A percentile compares a stretch with the other conserved stretches of the same genome.
Conservation (phyloP, 176 grass and related monocot genomes). For the Otatea glauca region DNA sequence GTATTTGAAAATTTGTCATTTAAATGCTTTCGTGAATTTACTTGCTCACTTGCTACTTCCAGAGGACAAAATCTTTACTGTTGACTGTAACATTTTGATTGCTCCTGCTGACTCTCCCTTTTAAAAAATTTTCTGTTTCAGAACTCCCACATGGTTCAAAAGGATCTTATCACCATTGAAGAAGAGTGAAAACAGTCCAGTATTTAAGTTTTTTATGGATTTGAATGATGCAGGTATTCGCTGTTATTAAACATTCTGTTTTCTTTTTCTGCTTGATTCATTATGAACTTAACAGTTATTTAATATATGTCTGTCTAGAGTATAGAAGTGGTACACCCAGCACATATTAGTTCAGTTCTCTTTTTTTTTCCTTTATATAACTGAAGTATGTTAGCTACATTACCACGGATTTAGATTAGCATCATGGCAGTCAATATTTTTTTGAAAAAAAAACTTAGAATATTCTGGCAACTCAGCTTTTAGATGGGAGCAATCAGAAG, state of each 20-base stretch:
- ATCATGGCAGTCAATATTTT: neutral
- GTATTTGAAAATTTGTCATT: neutral
- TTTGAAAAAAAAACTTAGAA: conserved; percentile 8
- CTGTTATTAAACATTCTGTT: neutral
- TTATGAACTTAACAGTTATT: too few species aligned
- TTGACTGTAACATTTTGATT: conserved; percentile 2
- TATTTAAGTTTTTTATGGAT: conserved; percentile 99
- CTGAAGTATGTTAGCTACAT: neutral
- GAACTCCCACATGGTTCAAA: conserved; percentile 79
- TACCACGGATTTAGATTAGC: neutral
- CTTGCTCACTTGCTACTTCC: neutral
- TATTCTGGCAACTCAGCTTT: neutral
- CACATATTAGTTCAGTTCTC: neutral
- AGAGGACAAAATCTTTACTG: neutral
- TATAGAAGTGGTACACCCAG: neutral
- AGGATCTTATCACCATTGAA: conserved; percentile 67
- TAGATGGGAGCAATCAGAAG: neutral
- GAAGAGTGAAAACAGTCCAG: conserved; percentile 71
- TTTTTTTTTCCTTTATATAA: neutral
- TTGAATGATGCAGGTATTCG: conserved; percentile 89
- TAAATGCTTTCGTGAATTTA: neutral
- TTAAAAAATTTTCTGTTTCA: conserved; percentile 42
- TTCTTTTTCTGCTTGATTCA: too few species aligned
- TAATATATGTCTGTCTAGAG: too few species aligned
- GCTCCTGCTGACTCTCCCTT: neutral